Evolutionary conservation across 306 rosid species (phyloP).

Genomic region (Glycine tomentella): DNA sequence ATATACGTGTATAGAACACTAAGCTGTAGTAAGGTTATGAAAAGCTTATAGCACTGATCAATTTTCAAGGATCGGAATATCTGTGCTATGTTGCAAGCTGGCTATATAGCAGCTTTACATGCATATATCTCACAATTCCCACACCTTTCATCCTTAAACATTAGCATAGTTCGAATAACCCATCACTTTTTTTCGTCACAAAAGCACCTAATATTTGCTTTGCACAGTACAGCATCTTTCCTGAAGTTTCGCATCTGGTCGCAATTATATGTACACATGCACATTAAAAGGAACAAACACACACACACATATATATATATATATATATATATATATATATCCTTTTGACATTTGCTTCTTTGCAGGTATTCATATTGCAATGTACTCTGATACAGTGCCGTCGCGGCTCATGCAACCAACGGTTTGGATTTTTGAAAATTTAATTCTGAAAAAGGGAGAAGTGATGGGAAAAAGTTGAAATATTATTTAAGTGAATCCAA

Average conservation of each 20-base stretch:
- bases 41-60: background rate
- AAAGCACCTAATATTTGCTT: conserved; percentile 38
- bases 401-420: background rate
- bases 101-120: conserved; percentile 30
- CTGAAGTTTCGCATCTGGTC: conserved; percentile 54
- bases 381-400: conserved; percentile 1
- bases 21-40: background rate
- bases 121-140: background rate
- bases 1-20: background rate
- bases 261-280: background rate
- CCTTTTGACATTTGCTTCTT: background rate
- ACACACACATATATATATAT: too few species aligned
- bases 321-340: background rate
- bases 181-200: conserved; percentile 29
- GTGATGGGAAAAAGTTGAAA: background rate
- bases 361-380: background rate
- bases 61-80: conserved; percentile 14
- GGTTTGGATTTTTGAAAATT: conserved; percentile 7
- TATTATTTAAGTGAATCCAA: conserved; percentile 36
- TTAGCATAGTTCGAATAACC: conserved; percentile 26
- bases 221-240: conserved; percentile 27
- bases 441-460: background rate
- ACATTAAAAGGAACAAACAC: background rate
- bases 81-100: conserved; percentile 11
- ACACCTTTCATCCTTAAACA: conserved; percentile 35